phyloP scores from a whole-genome alignment of 495 filamentous ascomycete species.

The Penicillium mononematosum region DNA sequence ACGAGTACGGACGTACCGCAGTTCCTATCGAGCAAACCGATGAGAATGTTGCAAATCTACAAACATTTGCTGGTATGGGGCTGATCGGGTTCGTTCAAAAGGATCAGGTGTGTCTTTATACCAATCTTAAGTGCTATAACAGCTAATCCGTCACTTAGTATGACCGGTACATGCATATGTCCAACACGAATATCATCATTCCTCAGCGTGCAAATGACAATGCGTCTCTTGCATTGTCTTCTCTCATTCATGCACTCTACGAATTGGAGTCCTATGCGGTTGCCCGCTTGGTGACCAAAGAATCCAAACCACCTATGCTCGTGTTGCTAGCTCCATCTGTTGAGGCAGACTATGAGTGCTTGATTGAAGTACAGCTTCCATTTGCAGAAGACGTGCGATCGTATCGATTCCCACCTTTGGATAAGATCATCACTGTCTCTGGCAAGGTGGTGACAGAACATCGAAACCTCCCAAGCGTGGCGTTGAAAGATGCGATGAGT shows the following conservation, averaged over 20 bases:
- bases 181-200: constrained; percentile 69
- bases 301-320: constrained; percentile 70
- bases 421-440: constrained; percentile 82
- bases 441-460: constrained; percentile 83
- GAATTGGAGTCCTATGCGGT: constrained; percentile 87
- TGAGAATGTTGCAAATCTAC: constrained; percentile 73
- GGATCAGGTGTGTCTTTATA: constrained; percentile 56
- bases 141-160: constrained; percentile 54
- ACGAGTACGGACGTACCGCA: constrained; percentile 88
- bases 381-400: constrained; percentile 88
- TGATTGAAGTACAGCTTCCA: constrained; percentile 90
- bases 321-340: constrained; percentile 81
- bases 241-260: constrained; percentile 82
- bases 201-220: constrained; percentile 70
- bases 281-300: constrained; percentile 80
- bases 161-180: constrained; percentile 82
- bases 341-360: constrained; percentile 78
- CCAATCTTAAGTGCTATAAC: not conserved
- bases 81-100: constrained; percentile 82
- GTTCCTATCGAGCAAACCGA: constrained; percentile 87
- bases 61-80: constrained; percentile 70
- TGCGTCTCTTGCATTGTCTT: constrained; percentile 79
- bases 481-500: constrained; percentile 75
- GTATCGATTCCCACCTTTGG: constrained; percentile 88
- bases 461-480: constrained; percentile 76